Evolutionary conservation across 1,284 basidiomycete genomes (phyloP), one percentile per base, ranked within the genome.

Genomic region (Cerioporus squamosus): DNA sequence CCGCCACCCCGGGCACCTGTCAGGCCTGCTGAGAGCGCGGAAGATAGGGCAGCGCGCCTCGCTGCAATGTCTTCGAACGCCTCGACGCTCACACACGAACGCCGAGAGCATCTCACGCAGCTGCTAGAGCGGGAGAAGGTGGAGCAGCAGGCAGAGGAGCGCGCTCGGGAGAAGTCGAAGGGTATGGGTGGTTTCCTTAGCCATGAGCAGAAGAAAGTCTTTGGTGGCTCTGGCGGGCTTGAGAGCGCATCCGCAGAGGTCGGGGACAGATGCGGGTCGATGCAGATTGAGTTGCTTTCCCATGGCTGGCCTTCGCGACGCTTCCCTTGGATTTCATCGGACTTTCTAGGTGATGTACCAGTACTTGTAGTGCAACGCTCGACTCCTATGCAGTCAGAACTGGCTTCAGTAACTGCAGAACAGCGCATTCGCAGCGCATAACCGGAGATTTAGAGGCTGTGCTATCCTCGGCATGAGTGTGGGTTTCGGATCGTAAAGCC

Each of bases 41-140:
- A 85, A 1, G 87, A 90, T 53, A 90, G 94, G 31, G 88, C 88
- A 2, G 91, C 92, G 22, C 87, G 90, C 31, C 80, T 98, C 18
- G 94, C 93, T 0, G 91, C 93, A 10, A 97, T 98, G 95, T 77
- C 87, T 24, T 73, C 82, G 1, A 85, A 90, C 62, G 95, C 95
- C 1, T 73, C 78, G 24, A 71, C 75, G 17, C 80, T 95, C 78
- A 80, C 82, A 39, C 69, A 72, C 1, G 87, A 93, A 54, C 84
- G 93, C n/a, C 83, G 87, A 62, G 82, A 86, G 63, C 84, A 88
- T 40, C 75, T 93, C 10, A 77, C 82, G 2, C 75, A 74, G 12
- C 72, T 92, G 53, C 74, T 91, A 39, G 87, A 85, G 68, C 84
- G 83, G 69, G 90, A 93, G 73, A 91, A 88, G 70, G 86, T 82